Evolutionary conservation across 208 protist genomes (phyloP), one percentile per base, ranked within the genome.

Genomic region (Crithidia fasciculata): DNA sequence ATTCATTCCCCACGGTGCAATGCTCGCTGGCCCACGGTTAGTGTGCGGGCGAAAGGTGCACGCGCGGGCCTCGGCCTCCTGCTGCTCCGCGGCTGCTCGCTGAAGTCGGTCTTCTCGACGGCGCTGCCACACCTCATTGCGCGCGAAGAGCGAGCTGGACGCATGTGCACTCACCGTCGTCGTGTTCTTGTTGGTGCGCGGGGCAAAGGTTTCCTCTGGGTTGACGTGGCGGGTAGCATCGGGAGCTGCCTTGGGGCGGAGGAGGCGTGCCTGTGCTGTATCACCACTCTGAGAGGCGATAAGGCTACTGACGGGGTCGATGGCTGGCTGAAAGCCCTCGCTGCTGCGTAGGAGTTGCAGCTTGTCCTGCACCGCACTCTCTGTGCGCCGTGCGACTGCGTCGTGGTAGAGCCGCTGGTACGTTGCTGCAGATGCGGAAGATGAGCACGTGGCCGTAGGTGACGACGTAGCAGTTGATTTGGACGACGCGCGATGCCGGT

Each of bases 21-120:
- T 16, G 5, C 40, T 61, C 3, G 19, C 28, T 0, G 65, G 65
- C 0, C 65, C 65, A 50, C 65, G 65, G 54, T 70, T 70, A 6
- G 77, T 62, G 66, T 44, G n/a, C 19, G 83, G 83, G 53, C 60
- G 74, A 36, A 87, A 87, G 3, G 83, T 87, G 62, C 83, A 87
- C n/a, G 69, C 69, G 4, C 56, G 68, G 66, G 64, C 76, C 66
- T 60, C 59, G 39, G 40, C 79, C 36, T 62, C 79, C 13, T 47
- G 5, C 19, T 50, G 78, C 61, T 76, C 63, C 50, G 50, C 56
- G 15, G 44, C 53, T 4, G 68, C 65, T 16, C 59, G 68, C n/a
- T 53, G 74, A 18, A 87, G 63, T 8, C 71, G 79, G 16, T 70
- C 65, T 18, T 19, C 39, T 3, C 79, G 66, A 0, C 78, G 69